Base-by-base conservation (phyloP, 805 yeast genomes). In the Phaffomyces antillensis region DNA sequence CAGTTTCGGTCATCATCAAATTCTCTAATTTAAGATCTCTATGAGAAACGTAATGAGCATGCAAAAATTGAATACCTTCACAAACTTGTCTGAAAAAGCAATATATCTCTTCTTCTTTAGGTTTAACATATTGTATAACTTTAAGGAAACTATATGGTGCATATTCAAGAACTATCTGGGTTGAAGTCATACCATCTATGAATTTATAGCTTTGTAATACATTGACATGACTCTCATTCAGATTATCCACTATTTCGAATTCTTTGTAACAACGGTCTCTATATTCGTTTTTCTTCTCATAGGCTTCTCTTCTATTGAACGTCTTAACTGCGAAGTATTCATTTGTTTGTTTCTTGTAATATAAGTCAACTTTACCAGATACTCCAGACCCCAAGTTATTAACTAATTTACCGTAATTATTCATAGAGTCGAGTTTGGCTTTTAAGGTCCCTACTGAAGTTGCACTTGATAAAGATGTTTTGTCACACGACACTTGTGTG, bases 1-100 rank as follows among this genome's bases (percentile, higher is more conserved):
- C 97, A 12, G 75, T 61, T 4, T 64, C 65, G 36, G 76, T 78
- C 26, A 91, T 85, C 33, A 89, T 95, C 56, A 96, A 83, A 62
- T 91, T 91, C 63, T 91, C 98, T 42, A 91, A 73, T 61, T 91
- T 91, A 48, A 91, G 69, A 59, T 91, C 98, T 31, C 98, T 75
- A 64, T 91, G 98, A 1, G 96, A 93, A 38, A 91, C 71, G 2
- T 93, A 95, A 63, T 79, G 71, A 1, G 65, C 55, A 39, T 91
- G 97, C 44, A 91, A 63, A 63, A 83, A 86, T 6, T 63, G 53
- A 4, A 88, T 86, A 13, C 96, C 98, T 43, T 71, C 66, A 41
- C 83, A 67, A 47, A 90, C 74, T 61, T 91, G 97, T 56, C 77
- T 79, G 62, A 89, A 86, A 58, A 86, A 88, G 58, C 97, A 89